Conservation (phyloP, 2,329 filamentous ascomycete genomes). For the Microdochium bolleyi region DNA sequence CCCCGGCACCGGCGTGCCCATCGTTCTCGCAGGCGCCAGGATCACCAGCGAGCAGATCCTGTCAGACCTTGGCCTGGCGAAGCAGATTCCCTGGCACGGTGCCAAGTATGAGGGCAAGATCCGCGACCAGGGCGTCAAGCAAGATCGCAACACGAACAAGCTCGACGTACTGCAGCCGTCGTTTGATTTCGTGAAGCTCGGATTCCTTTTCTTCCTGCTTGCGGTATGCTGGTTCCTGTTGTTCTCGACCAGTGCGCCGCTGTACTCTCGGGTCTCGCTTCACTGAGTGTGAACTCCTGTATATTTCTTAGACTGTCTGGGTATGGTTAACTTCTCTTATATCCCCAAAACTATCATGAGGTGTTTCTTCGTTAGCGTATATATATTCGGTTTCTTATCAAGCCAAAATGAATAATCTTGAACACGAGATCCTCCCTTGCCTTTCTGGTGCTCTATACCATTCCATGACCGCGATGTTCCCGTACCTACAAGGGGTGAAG, state of each 20-base stretch:
- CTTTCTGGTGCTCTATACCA: too few species aligned
- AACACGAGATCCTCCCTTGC: too few species aligned
- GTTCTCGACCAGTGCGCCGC: not conserved
- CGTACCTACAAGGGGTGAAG: too few species aligned
- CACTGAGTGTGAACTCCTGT: too few species aligned
- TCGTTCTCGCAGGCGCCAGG: slow-evolving; percentile 62
- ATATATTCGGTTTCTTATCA: too few species aligned
- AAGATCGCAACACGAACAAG: slow-evolving; percentile 5
- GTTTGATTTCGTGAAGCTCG: not conserved
- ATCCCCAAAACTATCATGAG: too few species aligned
- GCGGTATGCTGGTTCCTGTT: not conserved
- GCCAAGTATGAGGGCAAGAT: slow-evolving; percentile 4
- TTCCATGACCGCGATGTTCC: too few species aligned
- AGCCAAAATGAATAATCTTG: too few species aligned
- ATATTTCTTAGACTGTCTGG: too few species aligned
- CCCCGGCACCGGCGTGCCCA: slow-evolving; percentile 69
- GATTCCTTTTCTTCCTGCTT: not conserved
- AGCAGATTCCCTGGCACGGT: slow-evolving; percentile 20
- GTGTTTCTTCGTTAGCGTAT: too few species aligned
- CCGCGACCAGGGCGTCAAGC: slow-evolving; percentile 11
- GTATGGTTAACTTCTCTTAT: too few species aligned
- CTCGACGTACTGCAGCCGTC: slow-evolving; percentile 2
- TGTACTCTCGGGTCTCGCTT: not conserved
- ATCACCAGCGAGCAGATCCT: slow-evolving; percentile 41
- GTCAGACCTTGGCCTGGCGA: slow-evolving; percentile 15